phyloP scores from a whole-genome alignment of 2,329 filamentous ascomycete genomes.

The Teratosphaeria nubilosa region DNA sequence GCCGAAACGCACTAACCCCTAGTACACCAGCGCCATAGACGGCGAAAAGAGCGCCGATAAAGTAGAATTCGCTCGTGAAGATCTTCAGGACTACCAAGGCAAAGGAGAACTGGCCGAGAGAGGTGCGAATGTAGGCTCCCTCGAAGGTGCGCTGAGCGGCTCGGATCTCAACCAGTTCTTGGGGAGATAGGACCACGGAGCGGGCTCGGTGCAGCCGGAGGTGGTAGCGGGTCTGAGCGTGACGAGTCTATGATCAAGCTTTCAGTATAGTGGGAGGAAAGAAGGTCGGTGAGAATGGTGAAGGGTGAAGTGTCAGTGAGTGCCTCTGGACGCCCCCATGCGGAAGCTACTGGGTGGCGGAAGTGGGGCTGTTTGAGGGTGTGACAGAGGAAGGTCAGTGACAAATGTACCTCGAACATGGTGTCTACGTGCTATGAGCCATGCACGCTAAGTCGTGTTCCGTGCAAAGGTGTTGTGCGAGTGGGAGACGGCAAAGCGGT shows the following conservation, averaged over 20 bases:
- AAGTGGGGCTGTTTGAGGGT: background rate
- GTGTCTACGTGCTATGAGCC: background rate
- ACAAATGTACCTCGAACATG: background rate
- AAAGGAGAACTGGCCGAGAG: slow-evolving; percentile 90
- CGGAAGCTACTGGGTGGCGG: background rate
- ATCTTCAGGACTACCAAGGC: slow-evolving; percentile 91
- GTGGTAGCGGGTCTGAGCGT: slow-evolving; percentile 64
- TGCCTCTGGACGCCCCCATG: background rate
- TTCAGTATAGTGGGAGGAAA: slow-evolving; percentile 1
- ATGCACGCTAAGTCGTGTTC: background rate
- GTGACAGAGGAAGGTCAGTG: background rate
- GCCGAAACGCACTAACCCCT: slow-evolving; percentile 70
- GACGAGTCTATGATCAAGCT: slow-evolving; percentile 33
- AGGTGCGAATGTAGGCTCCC: slow-evolving; percentile 90
- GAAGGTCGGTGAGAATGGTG: background rate
- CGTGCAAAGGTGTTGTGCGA: background rate
- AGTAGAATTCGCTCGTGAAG: slow-evolving; percentile 93
- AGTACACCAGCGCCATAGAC: slow-evolving; percentile 81
- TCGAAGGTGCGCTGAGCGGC: slow-evolving; percentile 95
- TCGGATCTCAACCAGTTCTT: slow-evolving; percentile 87
- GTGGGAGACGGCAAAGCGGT: background rate
- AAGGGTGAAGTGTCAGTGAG: background rate
- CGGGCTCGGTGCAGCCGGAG: slow-evolving; percentile 75
- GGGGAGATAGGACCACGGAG: slow-evolving; percentile 67
- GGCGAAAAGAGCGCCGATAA: slow-evolving; percentile 82